phyloP scores from a whole-genome alignment of 1,284 basidiomycete genomes.

The Thelephora terrestris region DNA sequence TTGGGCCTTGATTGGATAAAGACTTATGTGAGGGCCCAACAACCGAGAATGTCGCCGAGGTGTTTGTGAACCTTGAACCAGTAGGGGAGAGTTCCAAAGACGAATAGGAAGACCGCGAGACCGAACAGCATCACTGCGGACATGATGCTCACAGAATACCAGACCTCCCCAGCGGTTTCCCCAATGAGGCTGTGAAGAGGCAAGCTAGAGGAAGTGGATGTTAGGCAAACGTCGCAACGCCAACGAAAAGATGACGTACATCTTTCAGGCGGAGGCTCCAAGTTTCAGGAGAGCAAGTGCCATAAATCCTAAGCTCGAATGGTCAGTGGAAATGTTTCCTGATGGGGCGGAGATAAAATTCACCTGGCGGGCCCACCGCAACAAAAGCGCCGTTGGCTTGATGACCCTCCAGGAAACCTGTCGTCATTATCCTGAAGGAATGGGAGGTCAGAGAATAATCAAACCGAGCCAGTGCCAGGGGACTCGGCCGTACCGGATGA shows the following conservation, averaged over 20 bases:
- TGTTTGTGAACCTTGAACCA: constrained; percentile 42
- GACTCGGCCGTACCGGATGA: constrained; percentile 27
- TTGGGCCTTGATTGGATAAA: background rate
- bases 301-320: constrained; percentile 25
- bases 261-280: constrained; percentile 27
- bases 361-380: constrained; percentile 34
- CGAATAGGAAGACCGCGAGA: constrained; percentile 37
- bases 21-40: constrained; percentile 19
- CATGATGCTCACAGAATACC: constrained; percentile 34
- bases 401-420: constrained; percentile 39
- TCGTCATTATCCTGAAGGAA: constrained; percentile 17
- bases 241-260: constrained; percentile 20
- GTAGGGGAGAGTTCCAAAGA: constrained; percentile 35
- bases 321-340: background rate
- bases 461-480: background rate
- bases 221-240: background rate
- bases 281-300: constrained; percentile 37
- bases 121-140: constrained; percentile 32
- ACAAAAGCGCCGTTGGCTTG: constrained; percentile 42
- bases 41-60: constrained; percentile 38
- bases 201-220: constrained; percentile 20
- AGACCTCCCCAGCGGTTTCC: constrained; percentile 35
- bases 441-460: background rate
- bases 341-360: background rate
- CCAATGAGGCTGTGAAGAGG: constrained; percentile 28